Percentiles rank a stretch among this genome's conserved stretches.
phyloP scores from a whole-genome alignment of 768 basidiomycete species.

The Mycena capillaripes region DNA sequence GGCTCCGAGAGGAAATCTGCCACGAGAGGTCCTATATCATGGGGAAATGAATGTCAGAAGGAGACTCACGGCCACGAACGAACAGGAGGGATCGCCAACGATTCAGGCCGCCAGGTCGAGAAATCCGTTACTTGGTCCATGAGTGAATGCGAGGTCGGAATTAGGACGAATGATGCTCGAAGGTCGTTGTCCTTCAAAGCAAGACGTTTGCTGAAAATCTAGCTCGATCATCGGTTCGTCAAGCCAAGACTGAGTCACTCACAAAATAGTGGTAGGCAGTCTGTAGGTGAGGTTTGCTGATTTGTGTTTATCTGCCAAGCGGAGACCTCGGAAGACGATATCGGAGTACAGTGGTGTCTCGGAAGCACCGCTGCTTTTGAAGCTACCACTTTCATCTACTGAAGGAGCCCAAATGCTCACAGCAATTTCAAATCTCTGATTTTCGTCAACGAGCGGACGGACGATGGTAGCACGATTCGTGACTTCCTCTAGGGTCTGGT shows the following conservation, averaged over 20 bases:
- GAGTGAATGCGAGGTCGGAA: constrained; percentile 30
- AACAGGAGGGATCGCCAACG: constrained; percentile 8
- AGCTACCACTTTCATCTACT: neutral
- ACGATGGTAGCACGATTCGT: constrained; percentile 20
- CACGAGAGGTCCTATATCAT: neutral
- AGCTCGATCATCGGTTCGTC: neutral
- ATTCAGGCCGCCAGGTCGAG: constrained; percentile 29
- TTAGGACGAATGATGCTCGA: constrained; percentile 27
- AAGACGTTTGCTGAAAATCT: neutral
- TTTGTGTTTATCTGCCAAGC: constrained; percentile 22
- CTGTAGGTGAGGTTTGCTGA: neutral
- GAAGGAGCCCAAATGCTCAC: constrained; percentile 29
- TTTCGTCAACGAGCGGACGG: constrained; percentile 31
- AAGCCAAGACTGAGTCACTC: neutral
- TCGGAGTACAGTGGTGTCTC: constrained; percentile 30
- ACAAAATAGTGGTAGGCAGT: constrained; percentile 26
- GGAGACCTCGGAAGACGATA: constrained; percentile 30
- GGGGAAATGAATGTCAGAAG: too few relatives aligned
- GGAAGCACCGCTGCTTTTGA: neutral
- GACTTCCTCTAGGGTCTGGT: constrained; percentile 29
- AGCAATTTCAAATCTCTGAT: constrained; percentile 28
- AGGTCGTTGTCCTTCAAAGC: constrained; percentile 21
- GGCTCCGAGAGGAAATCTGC: constrained; percentile 31
- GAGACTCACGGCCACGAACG: constrained; percentile 34
- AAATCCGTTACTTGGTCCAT: constrained; percentile 21